Base-by-base conservation (phyloP, 2,329 filamentous ascomycete species). In the Cercospora sp. region DNA sequence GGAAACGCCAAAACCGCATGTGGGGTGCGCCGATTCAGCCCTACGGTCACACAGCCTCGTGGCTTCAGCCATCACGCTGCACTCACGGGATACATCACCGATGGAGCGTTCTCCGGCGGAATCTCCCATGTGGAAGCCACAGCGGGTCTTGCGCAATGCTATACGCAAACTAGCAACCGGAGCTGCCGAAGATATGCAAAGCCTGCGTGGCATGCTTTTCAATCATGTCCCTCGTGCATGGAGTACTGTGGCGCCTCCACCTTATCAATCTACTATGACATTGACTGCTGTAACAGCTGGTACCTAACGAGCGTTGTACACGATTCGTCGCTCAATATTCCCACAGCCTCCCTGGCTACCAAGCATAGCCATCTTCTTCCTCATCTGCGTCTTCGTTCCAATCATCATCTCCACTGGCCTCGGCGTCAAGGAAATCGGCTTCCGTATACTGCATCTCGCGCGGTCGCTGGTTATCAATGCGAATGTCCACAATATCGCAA, bases 401-500 rank as follows among this genome's bases (percentile, higher is more conserved):
- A 42, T 87, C 84, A 39, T 87, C 85, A 66, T 86, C 84, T 3
- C 83, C 83, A 78, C 79, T 91, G 79, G 80, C 77, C 73, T 89
- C 87, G 23, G 83, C 83, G 70, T 89, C 87, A 13, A 91, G 78
- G 73, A 94, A 94, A 76, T 94, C 91, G 1, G 85, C 87, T 82
- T 93, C 91, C 23, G 85, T 85, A 70, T 85, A 91, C 69, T 90
- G 88, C 26, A 85, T 81, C 79, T 93, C 91, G 2, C 84, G 84
- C 5, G 89, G 88, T 68, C 92, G 89, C 75, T 91, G 86, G 76
- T 94, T 94, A 78, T 94, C 91, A 72, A 94, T 89, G 55, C 87
- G 82, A 53, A 94, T 85, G 68, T 91, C 86, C 18, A 94, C 90
- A 5, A 88, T 83, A 48, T 89, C 84, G 74, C 91, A 94, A 71